Conservation (phyloP, 345 rosid species). For the Euphorbia lathyris region DNA sequence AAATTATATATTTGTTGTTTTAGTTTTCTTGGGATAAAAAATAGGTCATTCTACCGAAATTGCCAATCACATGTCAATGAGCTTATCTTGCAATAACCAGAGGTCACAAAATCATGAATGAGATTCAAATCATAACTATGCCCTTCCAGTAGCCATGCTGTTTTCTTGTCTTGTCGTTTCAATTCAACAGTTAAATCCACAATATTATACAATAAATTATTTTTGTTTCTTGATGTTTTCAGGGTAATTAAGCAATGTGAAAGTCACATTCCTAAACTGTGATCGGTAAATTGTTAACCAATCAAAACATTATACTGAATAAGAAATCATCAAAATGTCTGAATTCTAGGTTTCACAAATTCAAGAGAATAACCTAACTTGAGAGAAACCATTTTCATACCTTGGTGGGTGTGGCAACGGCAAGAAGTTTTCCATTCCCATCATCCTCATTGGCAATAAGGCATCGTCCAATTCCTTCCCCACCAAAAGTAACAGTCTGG, state of each 20-base stretch:
- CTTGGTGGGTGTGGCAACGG: slow-evolving; percentile 66
- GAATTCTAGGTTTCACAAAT: background rate
- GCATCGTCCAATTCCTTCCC: slow-evolving; percentile 65
- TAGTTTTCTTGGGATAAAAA: too few relatives aligned
- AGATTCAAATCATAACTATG: background rate
- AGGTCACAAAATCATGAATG: too few relatives aligned
- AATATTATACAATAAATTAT: too few relatives aligned
- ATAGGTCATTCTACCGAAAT: too few relatives aligned
- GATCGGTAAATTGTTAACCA: background rate
- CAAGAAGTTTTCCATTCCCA: slow-evolving; percentile 51
- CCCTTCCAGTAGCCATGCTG: background rate
- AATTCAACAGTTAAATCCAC: background rate
- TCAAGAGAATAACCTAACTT: background rate
- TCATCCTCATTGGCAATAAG: slow-evolving; percentile 52
- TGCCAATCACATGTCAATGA: too few relatives aligned
- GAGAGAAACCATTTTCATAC: slow-evolving; percentile 29
- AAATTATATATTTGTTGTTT: too few relatives aligned
- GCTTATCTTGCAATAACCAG: too few relatives aligned
- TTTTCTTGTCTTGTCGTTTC: too few relatives aligned
- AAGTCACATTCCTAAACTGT: background rate
- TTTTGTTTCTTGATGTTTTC: background rate
- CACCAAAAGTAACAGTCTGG: slow-evolving; percentile 65
- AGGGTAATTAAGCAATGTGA: background rate
- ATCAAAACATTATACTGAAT: background rate
- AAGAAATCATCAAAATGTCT: background rate